Evolutionary conservation across 305 asterid species (phyloP), one percentile per base, ranked within the genome.

Genomic region (Caryopteris hybrid): DNA sequence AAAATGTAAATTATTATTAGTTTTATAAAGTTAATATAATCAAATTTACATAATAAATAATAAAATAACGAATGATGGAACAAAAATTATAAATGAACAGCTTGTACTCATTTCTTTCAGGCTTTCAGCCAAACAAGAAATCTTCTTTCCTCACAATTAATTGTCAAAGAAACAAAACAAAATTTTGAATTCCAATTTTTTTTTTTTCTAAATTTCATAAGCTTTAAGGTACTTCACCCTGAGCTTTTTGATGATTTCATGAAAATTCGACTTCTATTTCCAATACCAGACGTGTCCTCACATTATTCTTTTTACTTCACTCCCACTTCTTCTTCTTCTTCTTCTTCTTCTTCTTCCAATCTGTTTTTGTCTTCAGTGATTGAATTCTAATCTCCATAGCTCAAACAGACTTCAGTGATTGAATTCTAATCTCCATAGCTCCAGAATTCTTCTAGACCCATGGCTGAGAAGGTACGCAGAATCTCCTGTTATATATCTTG

Each of bases 391-490:
- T 45, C 50, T 38, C 29, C 9, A 10, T 52, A 56, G 3, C 61
- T 54, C 64, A n/a, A n/a, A n/a, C n/a, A n/a, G n/a, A n/a, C 36
- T 14, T 41, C 36, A 43, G 39, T n/a, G 27, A 14, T 42, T 0
- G n/a, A 9, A 23, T 54, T 38, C 29, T 36, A 46, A 38, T 45
- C 50, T 38, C 29, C 9, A 10, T 52, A 56, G 3, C 61, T 54
- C 64, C 43, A 14, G 13, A 23, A 11, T 14, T 66, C 23, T 5
- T 2, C 13, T 42, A 4, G n/a, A 22, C 11, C 63, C 74, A 76
- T 80, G 85, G 78, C 64, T 50, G 85, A 80, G 38, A 77, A 80
- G 85, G 85, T 76, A 70, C 8, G 46, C 12, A 36, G 33, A 2
- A 3, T 33, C 36, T 34, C 34, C 36, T 25, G 4, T 47, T n/a